phyloP scores from a whole-genome alignment of 495 filamentous ascomycete genomes.

The Hypoxylon cercidicola region DNA sequence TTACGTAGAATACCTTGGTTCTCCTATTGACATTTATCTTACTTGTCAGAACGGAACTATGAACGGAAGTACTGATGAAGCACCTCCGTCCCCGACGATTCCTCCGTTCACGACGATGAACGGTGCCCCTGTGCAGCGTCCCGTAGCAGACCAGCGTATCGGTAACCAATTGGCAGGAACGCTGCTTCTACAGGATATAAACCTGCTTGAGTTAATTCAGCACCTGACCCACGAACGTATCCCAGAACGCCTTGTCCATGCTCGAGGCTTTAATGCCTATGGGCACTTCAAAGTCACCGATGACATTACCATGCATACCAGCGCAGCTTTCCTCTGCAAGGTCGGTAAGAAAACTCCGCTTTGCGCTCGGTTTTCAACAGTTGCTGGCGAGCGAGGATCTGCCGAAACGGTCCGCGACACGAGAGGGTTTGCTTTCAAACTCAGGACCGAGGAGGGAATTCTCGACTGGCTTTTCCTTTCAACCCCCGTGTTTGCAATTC shows the following conservation, averaged over 20 bases:
- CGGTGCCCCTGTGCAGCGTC: constrained; percentile 21
- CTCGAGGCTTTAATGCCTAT: constrained; percentile 69
- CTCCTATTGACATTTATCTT: no score
- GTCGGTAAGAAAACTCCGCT: constrained; percentile 30
- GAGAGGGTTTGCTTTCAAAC: constrained; percentile 73
- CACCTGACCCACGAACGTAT: constrained; percentile 72
- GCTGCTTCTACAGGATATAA: constrained; percentile 36
- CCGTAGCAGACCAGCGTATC: constrained; percentile 24
- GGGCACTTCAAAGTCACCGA: constrained; percentile 71
- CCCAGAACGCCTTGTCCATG: constrained; percentile 69
- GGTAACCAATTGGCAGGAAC: constrained; percentile 22
- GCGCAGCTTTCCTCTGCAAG: constrained; percentile 40
- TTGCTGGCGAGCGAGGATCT: constrained; percentile 68
- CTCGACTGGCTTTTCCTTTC: constrained; percentile 50
- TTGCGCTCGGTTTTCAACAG: constrained; percentile 71
- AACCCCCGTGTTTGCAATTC: constrained; percentile 57
- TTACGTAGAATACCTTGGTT: no score
- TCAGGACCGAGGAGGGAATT: constrained; percentile 57
- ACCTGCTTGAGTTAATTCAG: constrained; percentile 69
- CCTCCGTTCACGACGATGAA: no score
- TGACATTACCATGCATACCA: constrained; percentile 59
- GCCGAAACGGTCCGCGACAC: constrained; percentile 75
- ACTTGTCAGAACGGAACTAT: no score
- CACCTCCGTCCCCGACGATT: no score
- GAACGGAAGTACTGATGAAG: no score